phyloP scores from a whole-genome alignment of 257 asterid genomes.

The Verbena officinalis region DNA sequence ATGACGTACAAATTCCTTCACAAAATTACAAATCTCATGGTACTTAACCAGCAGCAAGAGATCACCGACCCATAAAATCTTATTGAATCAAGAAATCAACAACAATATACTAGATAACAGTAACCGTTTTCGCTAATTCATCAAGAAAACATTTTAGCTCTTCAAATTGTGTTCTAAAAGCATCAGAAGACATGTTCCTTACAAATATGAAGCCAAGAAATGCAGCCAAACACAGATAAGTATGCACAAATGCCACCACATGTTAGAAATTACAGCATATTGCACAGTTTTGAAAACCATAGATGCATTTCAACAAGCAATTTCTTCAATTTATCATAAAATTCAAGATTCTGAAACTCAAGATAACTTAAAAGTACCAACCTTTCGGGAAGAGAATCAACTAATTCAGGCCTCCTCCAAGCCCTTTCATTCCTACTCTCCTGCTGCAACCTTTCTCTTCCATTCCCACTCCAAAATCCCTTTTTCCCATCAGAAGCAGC shows the following conservation, averaged over 20 bases:
- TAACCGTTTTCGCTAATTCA: not conserved
- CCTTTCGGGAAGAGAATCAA: constrained; percentile 48
- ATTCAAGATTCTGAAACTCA: not conserved
- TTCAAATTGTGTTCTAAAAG: not conserved
- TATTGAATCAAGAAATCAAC: too few species aligned
- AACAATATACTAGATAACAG: not conserved
- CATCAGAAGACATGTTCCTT: not conserved
- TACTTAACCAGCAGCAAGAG: too few species aligned
- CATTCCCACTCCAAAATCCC: constrained; percentile 50
- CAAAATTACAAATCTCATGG: too few species aligned
- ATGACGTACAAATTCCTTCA: too few species aligned
- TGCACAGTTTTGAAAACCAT: not conserved
- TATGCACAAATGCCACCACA: not conserved
- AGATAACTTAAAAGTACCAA: constrained; percentile 8
- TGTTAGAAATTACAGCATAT: not conserved
- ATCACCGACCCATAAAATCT: too few species aligned
- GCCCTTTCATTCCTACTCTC: constrained; percentile 44
- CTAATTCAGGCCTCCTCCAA: constrained; percentile 56
- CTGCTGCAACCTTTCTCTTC: constrained; percentile 37
- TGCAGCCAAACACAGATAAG: not conserved
- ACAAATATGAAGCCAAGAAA: not conserved
- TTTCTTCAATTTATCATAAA: not conserved
- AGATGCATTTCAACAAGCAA: constrained; percentile 1
- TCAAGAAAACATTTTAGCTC: not conserved
- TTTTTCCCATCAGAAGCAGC: constrained; percentile 35